These are phyloP conservation scores for Beauveria varroae DNA, from an alignment of 2,329 filamentous ascomycete genomes.

Conservation along the genomic window DNA sequence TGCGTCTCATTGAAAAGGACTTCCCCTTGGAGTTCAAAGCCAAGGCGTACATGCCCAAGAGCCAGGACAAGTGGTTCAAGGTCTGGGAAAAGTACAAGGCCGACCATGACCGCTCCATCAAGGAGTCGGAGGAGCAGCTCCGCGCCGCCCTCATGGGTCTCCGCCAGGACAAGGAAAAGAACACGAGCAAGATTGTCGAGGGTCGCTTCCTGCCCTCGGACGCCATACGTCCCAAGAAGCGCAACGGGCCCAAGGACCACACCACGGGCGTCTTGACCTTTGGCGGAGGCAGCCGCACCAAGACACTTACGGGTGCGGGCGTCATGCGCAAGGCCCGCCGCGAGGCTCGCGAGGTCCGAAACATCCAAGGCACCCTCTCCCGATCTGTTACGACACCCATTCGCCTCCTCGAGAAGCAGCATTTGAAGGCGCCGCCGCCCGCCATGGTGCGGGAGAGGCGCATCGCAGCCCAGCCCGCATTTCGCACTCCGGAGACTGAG, in stretches of 20 bases:
- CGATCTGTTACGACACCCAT: conserved; percentile 21
- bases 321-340: conserved; percentile 49
- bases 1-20: conserved; percentile 68
- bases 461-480: conserved; percentile 33
- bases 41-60: conserved; percentile 56
- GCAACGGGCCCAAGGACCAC: conserved; percentile 19
- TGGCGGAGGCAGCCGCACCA: conserved; percentile 42
- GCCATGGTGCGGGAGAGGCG: conserved; percentile 48
- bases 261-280: conserved; percentile 33
- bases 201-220: conserved; percentile 36
- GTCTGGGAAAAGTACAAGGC: conserved; percentile 65
- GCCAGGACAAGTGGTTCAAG: conserved; percentile 67
- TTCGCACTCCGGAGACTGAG: conserved; percentile 19
- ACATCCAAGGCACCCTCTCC: conserved; percentile 38
- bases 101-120: conserved; percentile 49
- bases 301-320: conserved; percentile 42
- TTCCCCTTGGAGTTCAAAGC: conserved; percentile 57
- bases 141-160: conserved; percentile 50
- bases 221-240: conserved; percentile 24
- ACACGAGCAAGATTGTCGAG: conserved; percentile 50
- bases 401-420: conserved; percentile 25
- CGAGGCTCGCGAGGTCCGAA: conserved; percentile 47
- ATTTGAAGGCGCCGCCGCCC: conserved; percentile 39
- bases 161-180: conserved; percentile 48
- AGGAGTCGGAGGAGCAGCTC: conserved; percentile 52